phyloP scores from a whole-genome alignment of 495 filamentous ascomycete genomes.

The Penicillium subrubescens region DNA sequence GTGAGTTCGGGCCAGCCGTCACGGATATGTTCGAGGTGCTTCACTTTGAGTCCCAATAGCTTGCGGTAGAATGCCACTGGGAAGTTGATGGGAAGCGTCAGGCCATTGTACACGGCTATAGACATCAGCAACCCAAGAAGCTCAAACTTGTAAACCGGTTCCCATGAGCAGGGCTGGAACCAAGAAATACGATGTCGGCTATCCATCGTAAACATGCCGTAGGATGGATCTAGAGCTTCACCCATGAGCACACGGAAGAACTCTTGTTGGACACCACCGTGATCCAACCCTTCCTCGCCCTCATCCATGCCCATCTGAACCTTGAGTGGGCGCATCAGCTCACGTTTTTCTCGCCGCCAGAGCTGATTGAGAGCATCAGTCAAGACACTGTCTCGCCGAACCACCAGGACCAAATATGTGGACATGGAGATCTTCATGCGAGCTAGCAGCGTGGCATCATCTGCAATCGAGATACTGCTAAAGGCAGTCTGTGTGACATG shows the following conservation, averaged over 20 bases:
- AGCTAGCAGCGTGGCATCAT: constrained; percentile 56
- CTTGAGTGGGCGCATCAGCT: constrained; percentile 83
- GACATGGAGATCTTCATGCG: constrained; percentile 64
- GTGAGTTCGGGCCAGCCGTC: constrained; percentile 87
- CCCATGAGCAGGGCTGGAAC: constrained; percentile 80
- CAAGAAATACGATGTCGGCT: constrained; percentile 73
- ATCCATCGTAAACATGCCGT: constrained; percentile 79
- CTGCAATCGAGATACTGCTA: constrained; percentile 39
- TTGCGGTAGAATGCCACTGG: constrained; percentile 82
- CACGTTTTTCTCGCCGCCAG: constrained; percentile 79
- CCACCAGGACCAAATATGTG: constrained; percentile 75
- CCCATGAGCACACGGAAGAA: constrained; percentile 84
- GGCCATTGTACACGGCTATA: constrained; percentile 90
- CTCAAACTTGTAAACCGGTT: constrained; percentile 87
- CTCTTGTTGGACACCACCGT: constrained; percentile 92
- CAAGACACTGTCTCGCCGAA: constrained; percentile 70
- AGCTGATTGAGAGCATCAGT: constrained; percentile 83
- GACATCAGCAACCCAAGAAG: constrained; percentile 84
- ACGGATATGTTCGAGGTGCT: constrained; percentile 69
- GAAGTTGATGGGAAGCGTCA: constrained; percentile 86
- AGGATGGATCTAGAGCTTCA: constrained; percentile 74
- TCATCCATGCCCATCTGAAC: constrained; percentile 78
- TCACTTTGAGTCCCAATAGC: constrained; percentile 65
- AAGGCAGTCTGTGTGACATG: constrained; percentile 62
- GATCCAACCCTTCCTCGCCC: constrained; percentile 89